These are phyloP conservation scores for Elaeis oleifera DNA, from an alignment of 202 grass and related monocot genomes.

Conservation along the genomic window DNA sequence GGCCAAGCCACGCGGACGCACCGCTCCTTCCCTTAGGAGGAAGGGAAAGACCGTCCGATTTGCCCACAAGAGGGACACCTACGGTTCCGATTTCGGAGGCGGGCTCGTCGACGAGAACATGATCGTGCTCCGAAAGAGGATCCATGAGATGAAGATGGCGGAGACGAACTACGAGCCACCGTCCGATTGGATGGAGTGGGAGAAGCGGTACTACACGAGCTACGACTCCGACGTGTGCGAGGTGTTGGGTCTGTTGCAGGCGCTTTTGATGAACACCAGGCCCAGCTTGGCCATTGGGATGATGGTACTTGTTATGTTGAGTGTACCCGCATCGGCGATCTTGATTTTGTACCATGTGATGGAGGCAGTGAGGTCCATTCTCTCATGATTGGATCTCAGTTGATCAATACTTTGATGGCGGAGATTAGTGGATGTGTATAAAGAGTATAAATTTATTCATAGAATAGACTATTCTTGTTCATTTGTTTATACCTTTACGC, in stretches of 20 bases:
- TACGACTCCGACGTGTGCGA: constrained; percentile 13
- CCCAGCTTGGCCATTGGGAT: neutral
- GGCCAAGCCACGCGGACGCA: no score
- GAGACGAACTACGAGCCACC: constrained; percentile 21
- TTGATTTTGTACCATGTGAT: neutral
- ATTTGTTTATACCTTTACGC: no score
- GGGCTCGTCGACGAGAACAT: constrained; percentile 14
- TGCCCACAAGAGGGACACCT: neutral
- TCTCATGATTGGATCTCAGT: neutral
- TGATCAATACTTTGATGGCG: no score
- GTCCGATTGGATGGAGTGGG: constrained; percentile 12
- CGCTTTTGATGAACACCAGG: neutral
- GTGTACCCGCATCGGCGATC: neutral
- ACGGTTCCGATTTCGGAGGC: neutral
- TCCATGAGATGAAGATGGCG: constrained; percentile 21
- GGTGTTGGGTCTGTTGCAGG: constrained; percentile 4
- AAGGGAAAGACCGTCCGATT: no score
- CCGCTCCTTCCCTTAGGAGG: no score
- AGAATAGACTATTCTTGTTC: no score
- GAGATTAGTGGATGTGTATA: no score
- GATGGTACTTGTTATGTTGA: neutral
- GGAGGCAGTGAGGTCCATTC: neutral
- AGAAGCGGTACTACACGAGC: constrained; percentile 16
- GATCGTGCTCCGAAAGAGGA: constrained; percentile 17
- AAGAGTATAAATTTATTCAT: no score